A percentile compares a stretch with the other conserved stretches of the same genome.
These are phyloP conservation scores for Trichoderma semiorbis DNA, from an alignment of 2,329 filamentous ascomycete genomes.

Conservation along the genomic window DNA sequence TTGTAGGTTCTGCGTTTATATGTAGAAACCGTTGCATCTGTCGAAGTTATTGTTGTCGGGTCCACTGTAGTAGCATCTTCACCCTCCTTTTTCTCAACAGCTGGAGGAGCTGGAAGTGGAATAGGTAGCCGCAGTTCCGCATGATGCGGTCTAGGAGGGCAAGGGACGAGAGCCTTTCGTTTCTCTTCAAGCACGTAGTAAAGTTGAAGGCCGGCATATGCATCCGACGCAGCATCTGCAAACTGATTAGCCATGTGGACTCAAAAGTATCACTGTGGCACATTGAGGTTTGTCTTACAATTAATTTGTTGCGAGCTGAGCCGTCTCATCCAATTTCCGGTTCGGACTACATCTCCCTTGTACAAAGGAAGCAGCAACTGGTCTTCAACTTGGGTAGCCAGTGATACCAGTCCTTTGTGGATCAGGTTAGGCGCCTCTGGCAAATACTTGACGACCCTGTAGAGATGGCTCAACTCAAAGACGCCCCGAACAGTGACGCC, in stretches of 20 bases:
- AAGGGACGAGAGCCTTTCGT: constrained; percentile 62
- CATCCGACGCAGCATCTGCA: constrained; percentile 73
- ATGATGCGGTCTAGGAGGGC: constrained; percentile 65
- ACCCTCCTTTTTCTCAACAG: constrained; percentile 9
- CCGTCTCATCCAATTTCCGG: constrained; percentile 67
- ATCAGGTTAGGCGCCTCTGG: constrained; percentile 50
- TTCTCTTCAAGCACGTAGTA: constrained; percentile 69
- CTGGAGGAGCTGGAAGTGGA: constrained; percentile 36
- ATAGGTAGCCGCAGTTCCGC: constrained; percentile 67
- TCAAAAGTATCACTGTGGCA: neutral
- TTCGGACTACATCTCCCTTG: constrained; percentile 68
- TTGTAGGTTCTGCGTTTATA: neutral
- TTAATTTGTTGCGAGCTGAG: constrained; percentile 63
- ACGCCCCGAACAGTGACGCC: constrained; percentile 61
- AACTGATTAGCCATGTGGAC: neutral
- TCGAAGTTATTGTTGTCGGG: neutral
- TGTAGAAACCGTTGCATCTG: neutral
- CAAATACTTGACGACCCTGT: constrained; percentile 70
- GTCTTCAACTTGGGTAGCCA: constrained; percentile 68
- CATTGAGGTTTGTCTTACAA: constrained; percentile 49
- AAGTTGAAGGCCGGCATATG: constrained; percentile 74
- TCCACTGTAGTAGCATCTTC: constrained; percentile 30
- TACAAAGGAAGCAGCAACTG: constrained; percentile 69
- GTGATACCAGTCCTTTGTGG: constrained; percentile 62
- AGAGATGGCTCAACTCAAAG: constrained; percentile 79